These are phyloP conservation scores for Metarhizium sp. DNA, from an alignment of 2,329 filamentous ascomycete species.

Conservation along the genomic window DNA sequence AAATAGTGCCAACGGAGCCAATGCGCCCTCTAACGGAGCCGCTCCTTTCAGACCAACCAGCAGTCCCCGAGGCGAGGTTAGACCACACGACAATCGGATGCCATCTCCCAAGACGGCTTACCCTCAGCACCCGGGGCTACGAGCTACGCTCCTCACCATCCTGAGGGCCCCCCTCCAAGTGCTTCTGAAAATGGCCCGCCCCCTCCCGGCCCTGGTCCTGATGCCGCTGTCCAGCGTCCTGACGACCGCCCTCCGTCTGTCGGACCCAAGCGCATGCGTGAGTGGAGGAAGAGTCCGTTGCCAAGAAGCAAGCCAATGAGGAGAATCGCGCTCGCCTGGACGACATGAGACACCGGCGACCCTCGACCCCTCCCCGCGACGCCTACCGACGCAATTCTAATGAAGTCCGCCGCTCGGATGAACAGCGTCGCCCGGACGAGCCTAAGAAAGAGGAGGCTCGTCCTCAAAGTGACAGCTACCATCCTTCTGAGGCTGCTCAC, in stretches of 20 bases:
- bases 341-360: constrained; percentile 70
- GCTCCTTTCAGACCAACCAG: constrained; percentile 63
- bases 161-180: constrained; percentile 46
- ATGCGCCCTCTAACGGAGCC: constrained; percentile 39
- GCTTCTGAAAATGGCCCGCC: constrained; percentile 46
- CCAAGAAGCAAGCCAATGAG: constrained; percentile 82
- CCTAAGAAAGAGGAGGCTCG: constrained; percentile 53
- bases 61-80: constrained; percentile 76
- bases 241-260: constrained; percentile 72
- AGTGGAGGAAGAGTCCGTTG: constrained; percentile 77
- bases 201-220: constrained; percentile 39
- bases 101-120: constrained; percentile 88
- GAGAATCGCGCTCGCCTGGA: constrained; percentile 81
- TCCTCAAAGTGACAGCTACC: constrained; percentile 68
- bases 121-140: constrained; percentile 57
- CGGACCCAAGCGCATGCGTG: constrained; percentile 72
- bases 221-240: constrained; percentile 54
- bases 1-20: constrained; percentile 25
- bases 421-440: constrained; percentile 51
- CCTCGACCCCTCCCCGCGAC: constrained; percentile 63
- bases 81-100: constrained; percentile 74
- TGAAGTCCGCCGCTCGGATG: constrained; percentile 57
- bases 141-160: constrained; percentile 58
- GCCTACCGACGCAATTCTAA: constrained; percentile 70
- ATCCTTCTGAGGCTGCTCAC: constrained; percentile 87